A percentile compares a stretch with the other conserved stretches of the same genome.
Evolutionary conservation across 768 basidiomycete species (phyloP).

Genomic region (Boletus patriciae): DNA sequence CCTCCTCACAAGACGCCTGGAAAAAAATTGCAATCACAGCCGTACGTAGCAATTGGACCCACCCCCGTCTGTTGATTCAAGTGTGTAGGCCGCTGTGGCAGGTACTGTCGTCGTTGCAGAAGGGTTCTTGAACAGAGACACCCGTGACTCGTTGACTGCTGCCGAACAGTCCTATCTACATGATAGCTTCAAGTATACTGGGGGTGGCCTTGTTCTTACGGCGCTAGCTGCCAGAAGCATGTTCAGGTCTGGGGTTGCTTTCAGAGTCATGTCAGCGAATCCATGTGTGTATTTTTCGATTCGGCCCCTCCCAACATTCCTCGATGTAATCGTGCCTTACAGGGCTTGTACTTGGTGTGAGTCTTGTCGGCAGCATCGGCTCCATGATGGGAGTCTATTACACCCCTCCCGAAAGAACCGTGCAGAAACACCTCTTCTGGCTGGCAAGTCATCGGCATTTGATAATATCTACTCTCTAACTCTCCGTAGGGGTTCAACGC

Average conservation of each 20-base stretch:
- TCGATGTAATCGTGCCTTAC: neutral
- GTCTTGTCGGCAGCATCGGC: slow-evolving; percentile 76
- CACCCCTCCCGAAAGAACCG: slow-evolving; percentile 72
- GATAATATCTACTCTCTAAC: neutral
- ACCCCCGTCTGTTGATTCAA: neutral
- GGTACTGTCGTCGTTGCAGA: slow-evolving; percentile 66
- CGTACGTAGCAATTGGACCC: slow-evolving; percentile 35
- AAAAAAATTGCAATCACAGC: slow-evolving; percentile 53
- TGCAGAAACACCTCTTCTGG: slow-evolving; percentile 83
- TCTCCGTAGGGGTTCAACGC: slow-evolving; percentile 70
- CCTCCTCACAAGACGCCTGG: slow-evolving; percentile 46
- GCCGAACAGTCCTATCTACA: slow-evolving; percentile 71
- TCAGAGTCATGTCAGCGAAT: slow-evolving; percentile 79
- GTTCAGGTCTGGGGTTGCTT: slow-evolving; percentile 66
- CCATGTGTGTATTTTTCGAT: slow-evolving; percentile 54
- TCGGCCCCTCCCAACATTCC: neutral
- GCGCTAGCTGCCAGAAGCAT: slow-evolving; percentile 78
- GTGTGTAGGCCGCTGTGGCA: slow-evolving; percentile 63
- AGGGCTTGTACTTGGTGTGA: slow-evolving; percentile 83
- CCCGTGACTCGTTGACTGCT: slow-evolving; percentile 60
- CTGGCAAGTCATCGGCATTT: slow-evolving; percentile 46
- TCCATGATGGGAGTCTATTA: slow-evolving; percentile 82
- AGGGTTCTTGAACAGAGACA: slow-evolving; percentile 74
- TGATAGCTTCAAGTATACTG: slow-evolving; percentile 81
- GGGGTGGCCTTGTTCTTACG: slow-evolving; percentile 72